Conservation (phyloP, 441 rosid species). For the Populus tomentosa region DNA sequence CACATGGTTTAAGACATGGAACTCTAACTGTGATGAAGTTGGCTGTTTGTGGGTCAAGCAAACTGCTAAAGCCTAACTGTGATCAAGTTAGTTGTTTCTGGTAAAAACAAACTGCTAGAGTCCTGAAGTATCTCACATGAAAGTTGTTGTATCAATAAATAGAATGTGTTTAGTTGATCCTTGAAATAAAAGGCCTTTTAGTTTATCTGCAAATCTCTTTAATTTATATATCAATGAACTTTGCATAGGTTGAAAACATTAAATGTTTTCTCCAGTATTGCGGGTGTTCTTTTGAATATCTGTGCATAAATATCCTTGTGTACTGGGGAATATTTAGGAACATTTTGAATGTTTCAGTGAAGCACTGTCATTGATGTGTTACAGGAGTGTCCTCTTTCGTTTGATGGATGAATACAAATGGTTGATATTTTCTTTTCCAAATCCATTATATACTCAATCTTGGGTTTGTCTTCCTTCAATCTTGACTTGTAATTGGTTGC, state of each 20-base stretch:
- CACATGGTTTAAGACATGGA: background rate
- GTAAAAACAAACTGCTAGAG: background rate
- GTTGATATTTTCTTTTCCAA: background rate
- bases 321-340: background rate
- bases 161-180: background rate
- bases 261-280: background rate
- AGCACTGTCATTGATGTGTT: background rate
- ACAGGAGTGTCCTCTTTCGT: background rate
- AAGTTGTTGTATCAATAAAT: background rate
- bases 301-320: background rate
- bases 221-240: background rate
- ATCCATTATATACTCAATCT: background rate
- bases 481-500: constrained; percentile 33
- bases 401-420: background rate
- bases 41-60: background rate
- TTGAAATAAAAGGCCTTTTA: background rate
- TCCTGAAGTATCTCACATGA: background rate
- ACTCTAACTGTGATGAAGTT: background rate
- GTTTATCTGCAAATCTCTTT: background rate
- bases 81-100: background rate
- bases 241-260: background rate
- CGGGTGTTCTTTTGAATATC: background rate
- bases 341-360: background rate
- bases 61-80: background rate
- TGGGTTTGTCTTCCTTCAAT: background rate